Evolutionary conservation across 805 yeast species (phyloP).

Genomic region (Saccharomycopsis oosterbeekiorum): DNA sequence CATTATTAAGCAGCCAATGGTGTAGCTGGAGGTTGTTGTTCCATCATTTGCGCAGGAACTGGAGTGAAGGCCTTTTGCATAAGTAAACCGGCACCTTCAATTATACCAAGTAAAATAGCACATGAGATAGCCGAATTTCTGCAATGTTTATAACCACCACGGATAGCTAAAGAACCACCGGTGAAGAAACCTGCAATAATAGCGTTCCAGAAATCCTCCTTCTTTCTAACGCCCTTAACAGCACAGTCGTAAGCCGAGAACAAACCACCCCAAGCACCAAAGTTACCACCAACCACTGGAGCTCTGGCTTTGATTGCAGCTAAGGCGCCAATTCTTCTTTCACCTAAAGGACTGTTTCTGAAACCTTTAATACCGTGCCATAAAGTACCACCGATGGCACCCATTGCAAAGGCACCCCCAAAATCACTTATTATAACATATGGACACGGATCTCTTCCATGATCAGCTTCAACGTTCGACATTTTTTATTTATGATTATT

Average conservation of each 20-base stretch:
- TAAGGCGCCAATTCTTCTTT: constrained; percentile 81
- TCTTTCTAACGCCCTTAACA: constrained; percentile 88
- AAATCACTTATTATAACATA: constrained; percentile 91
- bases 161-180: constrained; percentile 94
- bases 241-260: constrained; percentile 94
- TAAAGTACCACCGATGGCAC: constrained; percentile 95
- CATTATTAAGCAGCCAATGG: constrained; percentile 11
- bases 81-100: constrained; percentile 97
- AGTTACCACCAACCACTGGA: constrained; percentile 97
- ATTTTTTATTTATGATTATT: constrained; percentile 26
- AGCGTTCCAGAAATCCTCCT: constrained; percentile 98
- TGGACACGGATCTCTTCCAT: constrained; percentile 98
- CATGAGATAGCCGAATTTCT: constrained; percentile 95
- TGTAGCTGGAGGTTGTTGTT: constrained; percentile 8
- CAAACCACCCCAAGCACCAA: constrained; percentile 99
- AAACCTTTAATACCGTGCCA: constrained; percentile 99
- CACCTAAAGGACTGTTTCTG: constrained; percentile 96
- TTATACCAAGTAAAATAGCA: constrained; percentile 91
- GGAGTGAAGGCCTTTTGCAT: constrained; percentile 78
- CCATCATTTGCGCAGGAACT: constrained; percentile 12
- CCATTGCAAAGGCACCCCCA: constrained; percentile 99
- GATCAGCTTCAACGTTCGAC: constrained; percentile 67
- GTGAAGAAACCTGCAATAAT: constrained; percentile 96
- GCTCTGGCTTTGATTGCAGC: constrained; percentile 92
- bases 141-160: constrained; percentile 98